Base-by-base conservation (phyloP, 306 rosid species). In the Citrullus amarus region DNA sequence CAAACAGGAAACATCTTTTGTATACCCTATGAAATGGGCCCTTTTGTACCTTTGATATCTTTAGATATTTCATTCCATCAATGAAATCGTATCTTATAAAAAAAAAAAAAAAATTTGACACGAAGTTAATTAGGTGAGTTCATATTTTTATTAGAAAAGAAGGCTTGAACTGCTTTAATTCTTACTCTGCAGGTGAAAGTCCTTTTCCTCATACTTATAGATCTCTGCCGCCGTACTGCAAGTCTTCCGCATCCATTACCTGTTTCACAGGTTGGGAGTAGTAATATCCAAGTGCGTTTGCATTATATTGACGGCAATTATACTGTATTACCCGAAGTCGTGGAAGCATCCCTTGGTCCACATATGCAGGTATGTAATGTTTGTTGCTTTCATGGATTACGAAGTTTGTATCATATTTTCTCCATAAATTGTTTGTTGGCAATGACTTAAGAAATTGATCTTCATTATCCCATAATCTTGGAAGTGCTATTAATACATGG, bases 281-380 rank as follows among this genome's bases (percentile, higher is more conserved):
- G 65, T 87, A 92, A 82, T 88, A 90, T 89, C 84, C 98, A 94
- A 84, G 96, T 92, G 66, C 91, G 95, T 82, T 88, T 94, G 82
- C 98, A 94, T 87, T 94, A 90, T 79, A 94, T 92, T 79, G 98
- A 94, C 70, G 97, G 98, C 34, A 92, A 91, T 85, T 92, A 92
- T 77, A 92, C 96, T 13, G 97, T 94, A 69, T 88, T 92, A 76
- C 98, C 98, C 16, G 96, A 94, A 86, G 96, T 94, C 50, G 91
- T 94, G 59, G 98, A 92, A 91, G 97, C 97, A 60, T 87, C 97
- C 72, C 90, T 94, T 82, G 96, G 93, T 76, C 95, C 97, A 63
- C 93, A 94, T 81, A 90, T 94, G 98, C 96, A 94, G 97, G 97
- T 94, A 84, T 75, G 6, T 51, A 58, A 11, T 25, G 55, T 66